Base-by-base conservation (phyloP, 208 protist species). In the Crithidia brevicula region DNA sequence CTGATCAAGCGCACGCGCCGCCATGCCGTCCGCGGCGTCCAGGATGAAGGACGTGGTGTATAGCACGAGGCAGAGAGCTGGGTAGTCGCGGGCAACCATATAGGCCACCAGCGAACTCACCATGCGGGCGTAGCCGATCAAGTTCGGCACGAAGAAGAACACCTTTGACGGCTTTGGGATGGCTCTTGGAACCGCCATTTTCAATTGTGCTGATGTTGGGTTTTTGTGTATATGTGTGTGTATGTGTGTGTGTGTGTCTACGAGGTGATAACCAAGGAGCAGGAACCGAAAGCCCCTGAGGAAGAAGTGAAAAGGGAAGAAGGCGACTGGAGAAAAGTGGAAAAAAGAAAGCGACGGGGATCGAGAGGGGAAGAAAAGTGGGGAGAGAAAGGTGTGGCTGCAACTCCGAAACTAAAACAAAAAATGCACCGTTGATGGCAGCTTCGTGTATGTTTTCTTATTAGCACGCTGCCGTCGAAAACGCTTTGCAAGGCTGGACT, bases 51-150 rank as follows among this genome's bases (percentile, higher is more conserved):
- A 88, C 18, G 78, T 0, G 5, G 78, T 77, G 79, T 98, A 98
- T 38, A 85, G 61, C 7, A 82, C 23, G 18, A 97, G 69, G 36
- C 95, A 96, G 23, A 94, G 36, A 22, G 53, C 28, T 3, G 92
- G 95, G 46, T 83, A 68, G 53, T 82, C 54, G n/a, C 82, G 66
- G n/a, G 89, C 79, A 15, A 95, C 70, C 64, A 53, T 72, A 63
- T 89, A 97, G n/a, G 91, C 84, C 0, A 78, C 40, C 16, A 98
- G 49, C 2, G 87, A 79, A 6, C 94, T 50, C 1, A 79, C 60
- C 23, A 97, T 88, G 47, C 96, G 85, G 20, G 49, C 54, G 64
- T 97, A 98, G 40, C 96, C 96, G 59, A 98, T 97, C 8, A 98
- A 46, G 59, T 98, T 98, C 15, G 96, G 96, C 58, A 94, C 89